Evolutionary conservation across 495 filamentous ascomycete species (phyloP).

Genomic region (Penicillium samsonianum): DNA sequence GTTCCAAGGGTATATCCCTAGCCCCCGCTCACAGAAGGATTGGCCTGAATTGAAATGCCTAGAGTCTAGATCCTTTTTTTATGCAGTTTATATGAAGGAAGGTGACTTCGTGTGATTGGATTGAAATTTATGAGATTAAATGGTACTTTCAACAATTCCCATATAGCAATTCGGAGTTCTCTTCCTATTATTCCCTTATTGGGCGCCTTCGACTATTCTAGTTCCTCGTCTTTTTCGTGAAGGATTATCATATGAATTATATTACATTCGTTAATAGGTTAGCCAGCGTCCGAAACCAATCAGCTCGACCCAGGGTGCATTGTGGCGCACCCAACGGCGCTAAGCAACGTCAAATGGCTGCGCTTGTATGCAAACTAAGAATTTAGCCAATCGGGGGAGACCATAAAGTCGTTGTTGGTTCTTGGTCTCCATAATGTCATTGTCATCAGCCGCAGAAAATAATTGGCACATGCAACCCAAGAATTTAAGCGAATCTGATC

Average conservation of each 20-base stretch:
- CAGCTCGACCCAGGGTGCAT: background rate
- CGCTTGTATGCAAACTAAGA: slow-evolving; percentile 1
- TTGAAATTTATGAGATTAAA: background rate
- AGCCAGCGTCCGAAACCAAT: background rate
- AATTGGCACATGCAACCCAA: background rate
- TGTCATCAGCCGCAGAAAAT: background rate
- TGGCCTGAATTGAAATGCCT: background rate
- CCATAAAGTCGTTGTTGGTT: background rate
- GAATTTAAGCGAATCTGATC: background rate
- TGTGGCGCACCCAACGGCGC: slow-evolving; percentile 2
- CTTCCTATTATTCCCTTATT: background rate
- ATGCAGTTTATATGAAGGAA: background rate
- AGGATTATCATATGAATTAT: background rate
- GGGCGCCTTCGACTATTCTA: background rate
- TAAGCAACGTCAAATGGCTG: background rate
- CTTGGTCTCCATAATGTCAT: background rate
- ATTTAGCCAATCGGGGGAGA: background rate
- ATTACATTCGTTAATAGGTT: background rate
- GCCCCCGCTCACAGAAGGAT: background rate
- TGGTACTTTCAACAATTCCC: background rate
- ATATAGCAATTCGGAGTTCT: background rate
- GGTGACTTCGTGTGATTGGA: no score
- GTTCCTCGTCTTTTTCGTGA: background rate
- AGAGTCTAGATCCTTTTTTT: background rate
- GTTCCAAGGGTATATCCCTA: background rate